These are phyloP conservation scores for Ophiostoma perfectum DNA, from an alignment of 2,329 filamentous ascomycete genomes.

Conservation along the genomic window DNA sequence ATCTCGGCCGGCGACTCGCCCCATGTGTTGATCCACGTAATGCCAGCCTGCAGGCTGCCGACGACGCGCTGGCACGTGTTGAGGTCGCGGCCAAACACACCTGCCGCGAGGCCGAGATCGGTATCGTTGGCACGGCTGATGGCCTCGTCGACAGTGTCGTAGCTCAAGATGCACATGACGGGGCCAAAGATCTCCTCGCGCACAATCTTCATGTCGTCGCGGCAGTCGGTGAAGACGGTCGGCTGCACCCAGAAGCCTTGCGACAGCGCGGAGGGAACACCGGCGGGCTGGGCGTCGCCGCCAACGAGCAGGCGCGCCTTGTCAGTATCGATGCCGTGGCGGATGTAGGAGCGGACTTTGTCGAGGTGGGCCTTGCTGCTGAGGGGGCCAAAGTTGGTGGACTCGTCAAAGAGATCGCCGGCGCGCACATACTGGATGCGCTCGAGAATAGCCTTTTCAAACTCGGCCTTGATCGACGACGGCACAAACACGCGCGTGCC, in stretches of 20 bases:
- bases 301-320: conserved; percentile 69
- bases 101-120: conserved; percentile 74
- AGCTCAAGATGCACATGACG: conserved; percentile 75
- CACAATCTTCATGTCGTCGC: conserved; percentile 72
- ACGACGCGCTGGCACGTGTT: conserved; percentile 68
- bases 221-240: conserved; percentile 82
- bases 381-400: conserved; percentile 78
- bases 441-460: conserved; percentile 47
- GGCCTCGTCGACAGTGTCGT: conserved; percentile 64
- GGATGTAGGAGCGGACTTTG: conserved; percentile 74
- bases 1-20: conserved; percentile 89
- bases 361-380: conserved; percentile 68
- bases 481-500: conserved; percentile 84
- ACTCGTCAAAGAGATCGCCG: conserved; percentile 64
- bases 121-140: conserved; percentile 71
- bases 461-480: conserved; percentile 50
- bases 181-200: conserved; percentile 85
- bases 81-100: conserved; percentile 73
- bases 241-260: conserved; percentile 79
- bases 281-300: conserved; percentile 48
- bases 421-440: conserved; percentile 66
- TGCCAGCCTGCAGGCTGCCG: conserved; percentile 68
- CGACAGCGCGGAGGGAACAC: conserved; percentile 43
- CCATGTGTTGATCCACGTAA: conserved; percentile 92
- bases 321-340: conserved; percentile 67